Conservation (phyloP, 164 flowering plant species). For the Vitis rotundifolia region DNA sequence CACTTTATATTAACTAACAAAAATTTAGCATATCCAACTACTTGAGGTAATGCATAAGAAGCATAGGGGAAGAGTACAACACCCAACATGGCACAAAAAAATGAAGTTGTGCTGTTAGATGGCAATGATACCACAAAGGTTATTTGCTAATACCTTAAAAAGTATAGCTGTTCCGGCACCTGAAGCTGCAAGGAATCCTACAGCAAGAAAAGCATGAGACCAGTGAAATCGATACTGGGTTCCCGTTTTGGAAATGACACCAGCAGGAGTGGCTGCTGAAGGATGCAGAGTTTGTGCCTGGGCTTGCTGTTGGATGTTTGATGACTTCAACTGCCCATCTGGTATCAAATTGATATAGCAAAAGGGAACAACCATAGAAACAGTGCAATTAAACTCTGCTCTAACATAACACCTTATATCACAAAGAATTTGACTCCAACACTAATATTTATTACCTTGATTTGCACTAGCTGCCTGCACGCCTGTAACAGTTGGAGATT, state of each 20-base stretch:
- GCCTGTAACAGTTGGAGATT: constrained; percentile 50
- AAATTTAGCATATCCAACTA: not conserved
- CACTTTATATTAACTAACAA: not conserved
- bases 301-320: constrained; percentile 47
- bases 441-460: constrained; percentile 54
- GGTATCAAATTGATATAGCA: constrained; percentile 7
- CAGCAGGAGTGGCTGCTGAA: constrained; percentile 46
- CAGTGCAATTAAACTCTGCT: not conserved
- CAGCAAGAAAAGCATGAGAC: constrained; percentile 74
- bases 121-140: not conserved
- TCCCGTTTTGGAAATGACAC: constrained; percentile 39
- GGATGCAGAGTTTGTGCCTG: constrained; percentile 57
- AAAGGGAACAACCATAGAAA: not conserved
- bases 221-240: constrained; percentile 58
- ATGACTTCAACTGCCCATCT: constrained; percentile 56
- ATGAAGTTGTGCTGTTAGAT: not conserved
- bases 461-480: constrained; percentile 39
- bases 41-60: not conserved
- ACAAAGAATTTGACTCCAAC: not conserved
- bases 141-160: constrained; percentile 59
- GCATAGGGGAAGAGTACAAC: not conserved
- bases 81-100: not conserved
- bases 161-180: constrained; percentile 89
- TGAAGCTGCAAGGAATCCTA: constrained; percentile 81
- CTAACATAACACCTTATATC: not conserved